Evolutionary conservation across 2,329 filamentous ascomycete genomes (phyloP).

Genomic region (Colletotrichum costaricense): DNA sequence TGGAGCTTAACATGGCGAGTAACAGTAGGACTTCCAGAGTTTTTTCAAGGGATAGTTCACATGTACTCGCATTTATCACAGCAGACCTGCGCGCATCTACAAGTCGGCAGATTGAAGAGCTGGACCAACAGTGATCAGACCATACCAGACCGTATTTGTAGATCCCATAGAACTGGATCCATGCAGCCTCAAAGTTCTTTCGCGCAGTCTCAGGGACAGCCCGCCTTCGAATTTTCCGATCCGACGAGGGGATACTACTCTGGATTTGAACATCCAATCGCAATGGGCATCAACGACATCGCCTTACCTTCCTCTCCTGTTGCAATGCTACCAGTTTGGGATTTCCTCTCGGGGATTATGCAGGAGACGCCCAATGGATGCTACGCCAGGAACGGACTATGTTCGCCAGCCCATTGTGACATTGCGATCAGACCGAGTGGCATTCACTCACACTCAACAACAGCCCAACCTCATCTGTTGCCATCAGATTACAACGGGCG

Average conservation of each 20-base stretch:
- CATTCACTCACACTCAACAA: background rate
- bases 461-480: background rate
- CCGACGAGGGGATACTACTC: background rate
- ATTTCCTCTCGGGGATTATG: constrained; percentile 5
- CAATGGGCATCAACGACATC: constrained; percentile 18
- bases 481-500: constrained; percentile 1
- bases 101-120: background rate
- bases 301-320: background rate
- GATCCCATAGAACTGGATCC: background rate
- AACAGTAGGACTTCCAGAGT: background rate
- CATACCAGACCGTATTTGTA: background rate
- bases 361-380: background rate
- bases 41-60: background rate
- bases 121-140: background rate
- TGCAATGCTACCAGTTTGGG: background rate
- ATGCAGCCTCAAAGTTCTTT: background rate
- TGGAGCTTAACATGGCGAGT: background rate
- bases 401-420: constrained; percentile 9
- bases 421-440: constrained; percentile 6
- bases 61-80: background rate
- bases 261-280: constrained; percentile 18
- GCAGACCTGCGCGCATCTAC: background rate
- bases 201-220: background rate
- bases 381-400: constrained; percentile 9
- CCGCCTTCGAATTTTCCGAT: background rate